These are phyloP conservation scores for Aspergillus fumigatus DNA, from an alignment of 2,329 filamentous ascomycete species.

Conservation along the genomic window DNA sequence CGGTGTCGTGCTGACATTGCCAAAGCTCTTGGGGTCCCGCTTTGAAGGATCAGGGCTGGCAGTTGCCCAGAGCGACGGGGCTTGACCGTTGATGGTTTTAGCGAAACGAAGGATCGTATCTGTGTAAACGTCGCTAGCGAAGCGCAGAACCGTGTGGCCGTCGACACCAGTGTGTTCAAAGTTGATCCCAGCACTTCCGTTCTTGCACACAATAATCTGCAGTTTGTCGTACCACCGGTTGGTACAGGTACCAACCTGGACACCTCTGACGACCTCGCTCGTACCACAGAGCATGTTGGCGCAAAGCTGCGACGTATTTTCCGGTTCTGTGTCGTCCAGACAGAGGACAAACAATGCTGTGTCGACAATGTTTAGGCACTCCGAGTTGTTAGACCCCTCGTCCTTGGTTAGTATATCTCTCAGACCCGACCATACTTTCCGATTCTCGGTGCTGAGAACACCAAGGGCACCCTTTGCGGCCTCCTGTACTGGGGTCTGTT, in stretches of 20 bases:
- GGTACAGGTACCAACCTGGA: conserved; percentile 95
- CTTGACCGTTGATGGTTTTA: conserved; percentile 88
- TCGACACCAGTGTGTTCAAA: conserved; percentile 98
- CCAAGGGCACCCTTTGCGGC: conserved; percentile 93
- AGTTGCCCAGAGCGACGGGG: conserved; percentile 87
- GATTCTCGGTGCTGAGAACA: conserved; percentile 91
- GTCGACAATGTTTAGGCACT: conserved; percentile 93
- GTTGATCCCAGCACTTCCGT: conserved; percentile 97
- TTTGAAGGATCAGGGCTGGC: conserved; percentile 89
- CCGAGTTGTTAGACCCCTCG: conserved; percentile 86
- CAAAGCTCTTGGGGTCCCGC: conserved; percentile 84
- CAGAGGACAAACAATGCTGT: conserved; percentile 89
- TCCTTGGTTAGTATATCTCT: conserved; percentile 84
- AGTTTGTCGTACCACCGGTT: conserved; percentile 99
- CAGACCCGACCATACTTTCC: conserved; percentile 90
- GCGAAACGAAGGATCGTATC: conserved; percentile 97
- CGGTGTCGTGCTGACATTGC: conserved; percentile 86
- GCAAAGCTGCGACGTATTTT: conserved; percentile 76
- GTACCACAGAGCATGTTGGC: conserved; percentile 98
- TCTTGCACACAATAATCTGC: conserved; percentile 98
- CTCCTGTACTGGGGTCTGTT: conserved; percentile 83
- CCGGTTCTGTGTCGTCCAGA: conserved; percentile 85
- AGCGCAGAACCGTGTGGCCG: conserved; percentile 91
- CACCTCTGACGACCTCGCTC: conserved; percentile 82
- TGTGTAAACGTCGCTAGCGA: conserved; percentile 94